Percentiles rank a stretch among this genome's conserved stretches.
These are phyloP conservation scores for Kregervanrija fluxuum DNA, from an alignment of 805 yeast species.

Conservation along the genomic window DNA sequence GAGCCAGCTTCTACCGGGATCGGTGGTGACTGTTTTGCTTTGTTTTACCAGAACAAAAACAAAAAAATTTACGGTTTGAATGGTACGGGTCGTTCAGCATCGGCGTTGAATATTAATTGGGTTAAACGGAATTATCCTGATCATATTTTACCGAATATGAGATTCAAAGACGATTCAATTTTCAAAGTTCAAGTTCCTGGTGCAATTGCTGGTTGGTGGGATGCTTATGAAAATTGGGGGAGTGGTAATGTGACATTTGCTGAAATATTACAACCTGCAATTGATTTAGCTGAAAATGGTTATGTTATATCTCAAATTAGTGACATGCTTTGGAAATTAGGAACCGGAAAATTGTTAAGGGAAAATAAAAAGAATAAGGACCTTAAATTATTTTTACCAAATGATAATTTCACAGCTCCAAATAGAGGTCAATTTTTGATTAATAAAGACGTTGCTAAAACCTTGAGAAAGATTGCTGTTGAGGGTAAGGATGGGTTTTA, in stretches of 20 bases:
- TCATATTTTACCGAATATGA: slow-evolving; percentile 34
- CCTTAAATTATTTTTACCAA: slow-evolving; percentile 31
- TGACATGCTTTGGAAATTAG: slow-evolving; percentile 40
- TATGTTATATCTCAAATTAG: slow-evolving; percentile 58
- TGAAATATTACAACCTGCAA: slow-evolving; percentile 57
- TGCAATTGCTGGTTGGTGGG: slow-evolving; percentile 74
- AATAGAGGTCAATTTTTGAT: slow-evolving; percentile 48
- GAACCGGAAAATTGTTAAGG: slow-evolving; percentile 31
- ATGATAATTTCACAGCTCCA: slow-evolving; percentile 37
- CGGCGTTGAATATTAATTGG: slow-evolving; percentile 39
- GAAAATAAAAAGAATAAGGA: slow-evolving; percentile 25
- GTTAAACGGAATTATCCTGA: slow-evolving; percentile 33
- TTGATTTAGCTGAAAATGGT: slow-evolving; percentile 63
- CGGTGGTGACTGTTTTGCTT: slow-evolving; percentile 62
- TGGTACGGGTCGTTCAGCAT: slow-evolving; percentile 70
- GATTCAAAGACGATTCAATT: slow-evolving; percentile 48
- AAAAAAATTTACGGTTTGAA: slow-evolving; percentile 58
- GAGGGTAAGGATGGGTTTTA: slow-evolving; percentile 63
- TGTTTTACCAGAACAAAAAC: slow-evolving; percentile 44
- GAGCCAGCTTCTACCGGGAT: slow-evolving; percentile 60
- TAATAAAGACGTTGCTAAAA: slow-evolving; percentile 47
- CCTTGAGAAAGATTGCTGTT: slow-evolving; percentile 43
- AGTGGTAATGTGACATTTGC: slow-evolving; percentile 54
- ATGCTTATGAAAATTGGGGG: slow-evolving; percentile 65
- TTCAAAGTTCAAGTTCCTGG: slow-evolving; percentile 71